These are phyloP conservation scores for Venturiaceae sp. DNA, from an alignment of 2,329 filamentous ascomycete genomes.

Conservation along the genomic window DNA sequence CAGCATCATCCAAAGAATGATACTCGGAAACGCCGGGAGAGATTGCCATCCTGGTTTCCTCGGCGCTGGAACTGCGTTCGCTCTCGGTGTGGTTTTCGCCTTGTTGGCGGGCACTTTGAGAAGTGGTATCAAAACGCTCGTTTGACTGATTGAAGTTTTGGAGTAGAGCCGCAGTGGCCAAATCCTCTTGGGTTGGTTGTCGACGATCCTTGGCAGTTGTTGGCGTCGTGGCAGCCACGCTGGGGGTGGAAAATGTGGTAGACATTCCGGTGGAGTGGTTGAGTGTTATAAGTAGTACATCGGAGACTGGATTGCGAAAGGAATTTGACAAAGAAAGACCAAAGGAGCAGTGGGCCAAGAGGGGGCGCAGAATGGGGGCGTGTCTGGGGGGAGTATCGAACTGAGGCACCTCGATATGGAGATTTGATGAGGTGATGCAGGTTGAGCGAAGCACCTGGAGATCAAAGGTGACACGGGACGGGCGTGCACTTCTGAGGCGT, in stretches of 20 bases:
- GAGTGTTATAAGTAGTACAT: neutral
- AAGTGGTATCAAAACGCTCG: neutral
- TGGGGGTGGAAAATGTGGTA: neutral
- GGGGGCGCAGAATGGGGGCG: neutral
- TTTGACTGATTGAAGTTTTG: constrained; percentile 1
- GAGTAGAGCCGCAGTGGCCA: constrained; percentile 2
- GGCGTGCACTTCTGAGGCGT: neutral
- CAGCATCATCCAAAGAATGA: constrained; percentile 29
- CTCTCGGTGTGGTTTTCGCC: neutral
- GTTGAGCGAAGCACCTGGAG: neutral
- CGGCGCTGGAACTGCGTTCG: neutral
- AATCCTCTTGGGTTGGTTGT: neutral
- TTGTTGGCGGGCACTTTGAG: neutral
- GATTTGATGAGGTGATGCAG: neutral
- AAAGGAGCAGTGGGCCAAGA: neutral
- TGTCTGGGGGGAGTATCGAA: neutral
- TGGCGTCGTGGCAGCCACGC: neutral
- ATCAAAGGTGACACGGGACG: neutral
- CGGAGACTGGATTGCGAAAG: neutral
- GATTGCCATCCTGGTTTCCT: constrained; percentile 5
- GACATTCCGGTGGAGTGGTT: neutral
- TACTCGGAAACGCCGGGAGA: constrained; percentile 22
- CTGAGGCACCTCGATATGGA: neutral
- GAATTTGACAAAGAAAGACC: neutral
- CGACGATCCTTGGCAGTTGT: neutral